Conservation (phyloP, 2,329 filamentous ascomycete species). For the Cladosporium sp. region DNA sequence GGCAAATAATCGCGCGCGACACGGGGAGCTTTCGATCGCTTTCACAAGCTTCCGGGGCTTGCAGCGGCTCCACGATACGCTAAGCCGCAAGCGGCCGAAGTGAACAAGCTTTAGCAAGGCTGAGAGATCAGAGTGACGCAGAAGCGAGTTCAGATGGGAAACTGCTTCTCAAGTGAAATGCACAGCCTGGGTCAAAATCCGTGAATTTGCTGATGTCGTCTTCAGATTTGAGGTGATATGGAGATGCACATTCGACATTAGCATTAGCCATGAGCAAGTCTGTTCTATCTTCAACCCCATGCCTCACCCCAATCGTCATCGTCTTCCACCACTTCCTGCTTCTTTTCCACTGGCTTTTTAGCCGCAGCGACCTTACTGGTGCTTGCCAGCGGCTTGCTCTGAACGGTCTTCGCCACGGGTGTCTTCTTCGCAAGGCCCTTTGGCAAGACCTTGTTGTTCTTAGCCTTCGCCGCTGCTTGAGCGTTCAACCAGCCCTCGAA, state of each 20-base stretch:
- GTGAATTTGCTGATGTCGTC: too few relatives aligned
- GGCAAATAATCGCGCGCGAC: background rate
- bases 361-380: slow-evolving; percentile 19
- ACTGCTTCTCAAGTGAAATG: too few relatives aligned
- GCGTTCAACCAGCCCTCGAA: slow-evolving; percentile 94
- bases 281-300: slow-evolving; percentile 22
- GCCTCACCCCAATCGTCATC: slow-evolving; percentile 40
- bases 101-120: background rate
- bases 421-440: slow-evolving; percentile 72
- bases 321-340: slow-evolving; percentile 26
- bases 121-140: background rate
- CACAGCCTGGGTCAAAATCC: too few relatives aligned
- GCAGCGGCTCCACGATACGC: slow-evolving; percentile 6
- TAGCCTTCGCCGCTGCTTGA: slow-evolving; percentile 70
- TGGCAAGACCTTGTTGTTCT: slow-evolving; percentile 63
- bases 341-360: slow-evolving; percentile 9
- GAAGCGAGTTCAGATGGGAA: too few relatives aligned
- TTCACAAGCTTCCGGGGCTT: background rate
- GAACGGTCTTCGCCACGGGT: slow-evolving; percentile 28
- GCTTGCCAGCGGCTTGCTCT: slow-evolving; percentile 23
- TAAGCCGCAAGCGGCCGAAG: slow-evolving; percentile 1
- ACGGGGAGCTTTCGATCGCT: background rate
- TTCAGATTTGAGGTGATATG: background rate
- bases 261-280: background rate
- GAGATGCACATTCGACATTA: background rate